These are phyloP conservation scores for Volvox carteri DNA, from an alignment of 163 green algal genomes.

Conservation along the genomic window DNA sequence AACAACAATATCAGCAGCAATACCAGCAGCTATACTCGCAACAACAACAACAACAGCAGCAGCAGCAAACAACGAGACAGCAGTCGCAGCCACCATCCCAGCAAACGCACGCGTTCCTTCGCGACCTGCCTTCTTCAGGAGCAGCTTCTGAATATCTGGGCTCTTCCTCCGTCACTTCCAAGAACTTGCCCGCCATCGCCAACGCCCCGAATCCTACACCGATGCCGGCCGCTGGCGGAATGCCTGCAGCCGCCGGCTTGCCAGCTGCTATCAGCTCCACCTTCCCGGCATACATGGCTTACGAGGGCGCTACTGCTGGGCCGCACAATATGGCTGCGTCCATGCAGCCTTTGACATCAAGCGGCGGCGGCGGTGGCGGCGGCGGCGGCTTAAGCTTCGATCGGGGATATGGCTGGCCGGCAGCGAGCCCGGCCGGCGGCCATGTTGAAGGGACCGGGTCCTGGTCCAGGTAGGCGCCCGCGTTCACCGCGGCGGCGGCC, in stretches of 20 bases:
- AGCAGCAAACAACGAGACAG: background rate
- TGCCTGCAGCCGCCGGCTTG: background rate
- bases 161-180: too few relatives aligned
- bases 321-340: background rate
- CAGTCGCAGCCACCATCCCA: background rate
- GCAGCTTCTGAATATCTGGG: too few relatives aligned
- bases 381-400: too few relatives aligned
- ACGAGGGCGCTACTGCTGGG: background rate
- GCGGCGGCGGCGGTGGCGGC: background rate
- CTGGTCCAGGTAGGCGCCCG: background rate
- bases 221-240: background rate
- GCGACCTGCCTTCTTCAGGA: too few relatives aligned
- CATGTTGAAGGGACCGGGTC: background rate
- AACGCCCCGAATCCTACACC: too few relatives aligned
- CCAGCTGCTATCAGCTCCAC: background rate
- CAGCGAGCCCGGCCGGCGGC: too few relatives aligned
- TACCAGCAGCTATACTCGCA: background rate
- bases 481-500: too few relatives aligned
- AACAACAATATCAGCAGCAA: background rate
- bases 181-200: too few relatives aligned
- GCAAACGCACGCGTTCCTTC: background rate
- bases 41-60: background rate
- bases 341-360: too few relatives aligned
- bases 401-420: background rate
- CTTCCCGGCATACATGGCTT: background rate